These are phyloP conservation scores for Beauveria sp. DNA, from an alignment of 2,329 filamentous ascomycete species.

Conservation along the genomic window DNA sequence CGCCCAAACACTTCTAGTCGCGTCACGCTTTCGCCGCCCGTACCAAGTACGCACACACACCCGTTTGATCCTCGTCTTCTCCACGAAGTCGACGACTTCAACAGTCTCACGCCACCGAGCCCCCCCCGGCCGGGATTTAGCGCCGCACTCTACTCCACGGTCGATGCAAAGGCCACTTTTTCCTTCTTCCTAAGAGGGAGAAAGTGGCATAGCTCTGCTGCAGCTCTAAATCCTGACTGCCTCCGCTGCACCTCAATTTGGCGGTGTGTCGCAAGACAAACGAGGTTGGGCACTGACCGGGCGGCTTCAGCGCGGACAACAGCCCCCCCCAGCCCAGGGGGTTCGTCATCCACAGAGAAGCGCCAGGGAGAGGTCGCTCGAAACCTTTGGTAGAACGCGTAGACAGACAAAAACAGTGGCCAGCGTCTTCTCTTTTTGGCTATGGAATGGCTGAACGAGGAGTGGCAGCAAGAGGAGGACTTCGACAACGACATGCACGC, in stretches of 20 bases:
- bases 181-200: not conserved
- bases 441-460: slow-evolving; percentile 11
- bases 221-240: not conserved
- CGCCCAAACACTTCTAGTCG: not conserved
- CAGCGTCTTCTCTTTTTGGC: not conserved
- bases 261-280: slow-evolving; percentile 9
- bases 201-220: not conserved
- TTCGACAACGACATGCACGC: slow-evolving; percentile 11
- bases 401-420: not conserved
- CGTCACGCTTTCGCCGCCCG: not conserved
- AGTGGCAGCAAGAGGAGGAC: slow-evolving; percentile 10
- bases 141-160: not conserved
- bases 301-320: not conserved
- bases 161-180: not conserved
- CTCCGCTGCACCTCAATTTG: slow-evolving; percentile 1
- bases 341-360: not conserved
- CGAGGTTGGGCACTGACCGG: slow-evolving; percentile 10
- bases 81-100: not conserved
- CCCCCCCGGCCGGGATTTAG: not conserved
- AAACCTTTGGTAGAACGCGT: slow-evolving; percentile 1
- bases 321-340: not conserved
- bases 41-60: not conserved
- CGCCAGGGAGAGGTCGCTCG: not conserved
- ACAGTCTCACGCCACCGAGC: not conserved
- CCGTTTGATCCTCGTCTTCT: not conserved